Base-by-base conservation (phyloP, 495 filamentous ascomycete species). In the Cercophora newfieldiana region DNA sequence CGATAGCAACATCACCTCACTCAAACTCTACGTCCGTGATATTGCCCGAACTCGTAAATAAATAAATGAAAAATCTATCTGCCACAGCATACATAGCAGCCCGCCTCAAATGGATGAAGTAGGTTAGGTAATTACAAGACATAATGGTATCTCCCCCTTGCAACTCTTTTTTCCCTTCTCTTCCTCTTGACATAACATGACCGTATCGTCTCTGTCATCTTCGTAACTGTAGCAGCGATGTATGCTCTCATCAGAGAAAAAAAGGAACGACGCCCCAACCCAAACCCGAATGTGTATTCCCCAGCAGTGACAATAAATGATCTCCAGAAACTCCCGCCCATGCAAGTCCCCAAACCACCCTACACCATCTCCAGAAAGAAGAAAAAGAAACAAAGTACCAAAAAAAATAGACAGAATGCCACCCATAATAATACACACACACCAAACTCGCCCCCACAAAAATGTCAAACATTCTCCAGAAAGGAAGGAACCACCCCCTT, bases 121-220 rank as follows among this genome's bases (percentile, higher is more conserved):
- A 33, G 30, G 37, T 44, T 44, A 31, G 30, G 28, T 19, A 55
- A 56, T 54, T 47, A 18, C 18, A 50, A 54, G 31, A n/a, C 33
- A 24, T 5, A 58, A 56, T 58, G 55, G 55, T 58, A 58, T 64
- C 22, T 26, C 25, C 55, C n/a, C 37, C 25, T 19, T 56, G 29
- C 33, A 18, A n/a, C n/a, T 47, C n/a, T 64, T 24, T 47, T 29
- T 55, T 21, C 28, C 25, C 25, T 18, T 58, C 18, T 10, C 55
- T 16, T 21, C 29, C 29, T 33, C 26, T n/a, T 58, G 26, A 14
- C 30, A 18, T 3, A 57, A 1, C 12, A 31, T 22, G 30, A 49
- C 33, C 3, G 37, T 44, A 16, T 14, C 37, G 37, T 44, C 37
- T 44, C 2, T 44, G 10, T 44, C 10, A 2, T 44, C 37, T 44